These are phyloP conservation scores for Lactarius sp. DNA, from an alignment of 768 basidiomycete genomes.

Conservation along the genomic window DNA sequence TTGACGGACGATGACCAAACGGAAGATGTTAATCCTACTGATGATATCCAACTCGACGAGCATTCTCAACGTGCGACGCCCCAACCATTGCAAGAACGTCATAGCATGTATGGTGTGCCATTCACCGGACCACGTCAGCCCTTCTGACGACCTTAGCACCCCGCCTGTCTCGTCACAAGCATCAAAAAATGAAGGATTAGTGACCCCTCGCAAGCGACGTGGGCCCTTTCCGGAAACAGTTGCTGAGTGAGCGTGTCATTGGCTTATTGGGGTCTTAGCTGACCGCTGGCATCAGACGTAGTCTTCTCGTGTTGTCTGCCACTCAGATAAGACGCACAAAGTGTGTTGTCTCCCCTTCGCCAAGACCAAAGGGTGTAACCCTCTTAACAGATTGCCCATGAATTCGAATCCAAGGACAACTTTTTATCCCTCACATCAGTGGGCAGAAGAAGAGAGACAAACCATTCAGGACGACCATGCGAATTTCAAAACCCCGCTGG, in stretches of 20 bases:
- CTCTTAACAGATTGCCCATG: not conserved
- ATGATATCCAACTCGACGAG: constrained; percentile 22
- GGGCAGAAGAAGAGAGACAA: constrained; percentile 8
- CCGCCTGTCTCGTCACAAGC: constrained; percentile 5
- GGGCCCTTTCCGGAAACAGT: not conserved
- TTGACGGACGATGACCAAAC: constrained; percentile 34
- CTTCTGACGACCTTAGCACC: not conserved
- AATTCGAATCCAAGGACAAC: not conserved
- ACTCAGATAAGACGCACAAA: not conserved
- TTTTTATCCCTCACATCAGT: not conserved
- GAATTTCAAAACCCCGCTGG: constrained; percentile 12
- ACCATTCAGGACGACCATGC: constrained; percentile 11
- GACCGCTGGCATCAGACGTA: not conserved
- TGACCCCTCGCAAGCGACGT: constrained; percentile 16
- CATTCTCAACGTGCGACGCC: constrained; percentile 5
- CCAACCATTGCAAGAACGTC: not conserved
- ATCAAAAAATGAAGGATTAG: not conserved
- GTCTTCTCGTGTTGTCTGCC: not conserved
- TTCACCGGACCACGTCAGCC: not conserved
- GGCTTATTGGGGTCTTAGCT: not conserved
- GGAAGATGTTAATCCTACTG: constrained; percentile 33
- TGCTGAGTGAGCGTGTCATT: constrained; percentile 2
- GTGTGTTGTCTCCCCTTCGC: not conserved
- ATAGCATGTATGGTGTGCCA: not conserved
- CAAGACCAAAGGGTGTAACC: not conserved